Percentiles rank a stretch among this genome's conserved stretches.
phyloP scores from a whole-genome alignment of 192 early-diverging fungal genomes.

The Coemansia sp. region DNA sequence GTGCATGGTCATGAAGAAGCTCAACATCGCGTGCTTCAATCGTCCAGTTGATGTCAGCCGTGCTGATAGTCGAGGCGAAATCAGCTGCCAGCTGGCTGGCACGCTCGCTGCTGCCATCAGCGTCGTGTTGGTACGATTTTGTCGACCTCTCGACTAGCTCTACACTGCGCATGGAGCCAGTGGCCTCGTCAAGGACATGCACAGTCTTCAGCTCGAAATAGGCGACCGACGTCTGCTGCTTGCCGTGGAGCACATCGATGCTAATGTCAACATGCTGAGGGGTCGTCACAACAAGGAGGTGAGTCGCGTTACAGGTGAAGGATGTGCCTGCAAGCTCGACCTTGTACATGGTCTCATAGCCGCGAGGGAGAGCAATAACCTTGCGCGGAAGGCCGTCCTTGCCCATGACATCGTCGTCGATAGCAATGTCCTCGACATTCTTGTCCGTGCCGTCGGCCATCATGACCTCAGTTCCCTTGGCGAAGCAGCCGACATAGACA shows the following conservation, averaged over 20 bases:
- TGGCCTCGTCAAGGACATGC: constrained; percentile 3
- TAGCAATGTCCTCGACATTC: constrained; percentile 31
- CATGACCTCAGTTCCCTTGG: constrained; percentile 63
- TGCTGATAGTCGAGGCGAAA: not conserved
- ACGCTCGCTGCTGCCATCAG: constrained; percentile 9
- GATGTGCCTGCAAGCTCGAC: not conserved
- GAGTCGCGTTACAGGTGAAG: constrained; percentile 46
- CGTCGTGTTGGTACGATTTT: constrained; percentile 16
- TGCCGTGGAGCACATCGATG: not conserved
- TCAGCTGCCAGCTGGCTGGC: not conserved
- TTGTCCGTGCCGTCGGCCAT: constrained; percentile 55
- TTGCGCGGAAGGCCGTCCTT: constrained; percentile 44
- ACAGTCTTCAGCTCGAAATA: not conserved
- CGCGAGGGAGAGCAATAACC: constrained; percentile 48
- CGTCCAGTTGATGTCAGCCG: constrained; percentile 30
- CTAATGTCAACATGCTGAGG: not conserved
- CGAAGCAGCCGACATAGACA: constrained; percentile 92
- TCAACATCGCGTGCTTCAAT: constrained; percentile 47
- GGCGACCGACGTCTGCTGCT: not conserved
- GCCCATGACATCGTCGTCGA: constrained; percentile 47
- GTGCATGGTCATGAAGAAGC: constrained; percentile 13
- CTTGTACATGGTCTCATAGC: constrained; percentile 47
- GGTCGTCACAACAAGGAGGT: constrained; percentile 41
- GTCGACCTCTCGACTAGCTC: constrained; percentile 14
- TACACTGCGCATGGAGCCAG: constrained; percentile 14